Evolutionary conservation across 495 filamentous ascomycete species (phyloP).

Genomic region (Neurospora africana): DNA sequence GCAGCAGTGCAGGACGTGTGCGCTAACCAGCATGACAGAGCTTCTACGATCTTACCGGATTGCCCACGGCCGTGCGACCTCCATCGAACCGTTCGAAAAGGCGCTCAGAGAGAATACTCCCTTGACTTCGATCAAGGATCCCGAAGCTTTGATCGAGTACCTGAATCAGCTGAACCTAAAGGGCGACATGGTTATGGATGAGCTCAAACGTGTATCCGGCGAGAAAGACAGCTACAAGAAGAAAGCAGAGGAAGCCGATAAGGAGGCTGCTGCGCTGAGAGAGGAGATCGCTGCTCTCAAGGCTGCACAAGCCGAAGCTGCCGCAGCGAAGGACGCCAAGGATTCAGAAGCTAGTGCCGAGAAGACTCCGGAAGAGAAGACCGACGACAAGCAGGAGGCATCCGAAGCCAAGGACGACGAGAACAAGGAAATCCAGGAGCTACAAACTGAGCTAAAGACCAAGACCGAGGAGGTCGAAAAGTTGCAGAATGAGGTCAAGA

Average conservation of each 20-base stretch:
- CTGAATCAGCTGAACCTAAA: slow-evolving; percentile 81
- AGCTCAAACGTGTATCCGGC: slow-evolving; percentile 74
- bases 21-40: slow-evolving; percentile 40
- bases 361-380: slow-evolving; percentile 1
- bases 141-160: slow-evolving; percentile 79
- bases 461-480: slow-evolving; percentile 31
- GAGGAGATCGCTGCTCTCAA: slow-evolving; percentile 27
- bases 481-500: slow-evolving; percentile 25
- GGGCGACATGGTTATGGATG: slow-evolving; percentile 81
- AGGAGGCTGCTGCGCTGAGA: slow-evolving; percentile 45
- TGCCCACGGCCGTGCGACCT: slow-evolving; percentile 71
- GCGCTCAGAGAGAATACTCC: slow-evolving; percentile 85
- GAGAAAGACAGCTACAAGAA: slow-evolving; percentile 75
- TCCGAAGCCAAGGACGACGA: slow-evolving; percentile 41
- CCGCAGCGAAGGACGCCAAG: slow-evolving; percentile 11
- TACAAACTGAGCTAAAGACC: slow-evolving; percentile 51
- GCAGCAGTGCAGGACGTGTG: not conserved
- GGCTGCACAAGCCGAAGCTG: slow-evolving; percentile 19
- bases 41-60: slow-evolving; percentile 82
- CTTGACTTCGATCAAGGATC: slow-evolving; percentile 75
- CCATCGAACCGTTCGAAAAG: slow-evolving; percentile 89
- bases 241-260: slow-evolving; percentile 59
- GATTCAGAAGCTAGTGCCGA: not conserved
- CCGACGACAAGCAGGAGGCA: not conserved
- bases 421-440: slow-evolving; percentile 47